A percentile compares a stretch with the other conserved stretches of the same genome.
These are phyloP conservation scores for Globisporangium carolinianum DNA, from an alignment of 352 stramenopile genomes.

Conservation along the genomic window DNA sequence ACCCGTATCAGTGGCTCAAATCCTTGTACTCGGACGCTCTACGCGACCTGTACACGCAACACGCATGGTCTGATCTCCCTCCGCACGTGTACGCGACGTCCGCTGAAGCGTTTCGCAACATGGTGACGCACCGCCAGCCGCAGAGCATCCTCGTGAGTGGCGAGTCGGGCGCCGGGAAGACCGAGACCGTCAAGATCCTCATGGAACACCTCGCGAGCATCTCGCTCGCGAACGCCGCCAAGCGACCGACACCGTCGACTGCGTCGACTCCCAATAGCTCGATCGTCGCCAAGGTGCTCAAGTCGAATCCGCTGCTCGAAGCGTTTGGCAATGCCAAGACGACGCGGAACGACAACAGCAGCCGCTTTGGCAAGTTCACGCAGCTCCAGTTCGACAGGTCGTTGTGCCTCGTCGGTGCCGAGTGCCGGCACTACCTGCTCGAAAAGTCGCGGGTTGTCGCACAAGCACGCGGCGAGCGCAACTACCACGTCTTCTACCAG, in stretches of 20 bases:
- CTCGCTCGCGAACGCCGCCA: slow-evolving; percentile 55
- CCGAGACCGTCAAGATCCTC: slow-evolving; percentile 96
- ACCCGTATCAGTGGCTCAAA: slow-evolving; percentile 92
- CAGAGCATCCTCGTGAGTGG: slow-evolving; percentile 85
- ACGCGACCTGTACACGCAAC: slow-evolving; percentile 61
- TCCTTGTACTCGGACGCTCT: slow-evolving; percentile 78
- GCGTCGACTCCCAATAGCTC: slow-evolving; percentile 36
- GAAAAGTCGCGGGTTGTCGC: slow-evolving; percentile 95
- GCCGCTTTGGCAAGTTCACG: slow-evolving; percentile 94
- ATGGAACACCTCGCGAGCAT: slow-evolving; percentile 93
- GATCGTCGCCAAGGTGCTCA: slow-evolving; percentile 84
- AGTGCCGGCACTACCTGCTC: slow-evolving; percentile 92
- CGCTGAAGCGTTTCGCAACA: slow-evolving; percentile 76
- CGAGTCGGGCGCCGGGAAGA: slow-evolving; percentile 89
- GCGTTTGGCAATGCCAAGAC: slow-evolving; percentile 91
- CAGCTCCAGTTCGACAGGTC: slow-evolving; percentile 90
- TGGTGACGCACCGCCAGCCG: slow-evolving; percentile 60
- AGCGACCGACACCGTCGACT: neutral
- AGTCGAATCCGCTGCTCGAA: slow-evolving; percentile 87
- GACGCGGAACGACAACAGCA: slow-evolving; percentile 93
- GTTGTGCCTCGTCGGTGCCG: slow-evolving; percentile 81
- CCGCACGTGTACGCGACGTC: slow-evolving; percentile 89
- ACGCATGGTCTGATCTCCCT: slow-evolving; percentile 58
- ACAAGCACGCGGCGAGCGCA: slow-evolving; percentile 89
- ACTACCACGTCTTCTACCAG: slow-evolving; percentile 99